phyloP scores from a whole-genome alignment of 2,329 filamentous ascomycete genomes.

The Periconia digitata region DNA sequence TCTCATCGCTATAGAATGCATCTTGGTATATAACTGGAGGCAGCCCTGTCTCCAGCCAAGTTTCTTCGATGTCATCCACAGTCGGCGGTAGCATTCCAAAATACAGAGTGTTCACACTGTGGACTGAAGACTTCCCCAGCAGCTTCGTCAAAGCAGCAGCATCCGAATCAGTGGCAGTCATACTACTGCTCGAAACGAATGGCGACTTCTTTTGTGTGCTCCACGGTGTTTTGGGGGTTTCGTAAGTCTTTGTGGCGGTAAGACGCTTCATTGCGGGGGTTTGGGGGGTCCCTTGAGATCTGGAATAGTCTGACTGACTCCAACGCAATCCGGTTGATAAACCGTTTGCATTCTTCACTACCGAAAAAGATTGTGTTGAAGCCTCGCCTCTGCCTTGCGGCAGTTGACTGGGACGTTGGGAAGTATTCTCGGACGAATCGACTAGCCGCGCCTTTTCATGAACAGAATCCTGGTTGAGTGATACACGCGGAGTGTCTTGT shows the following conservation, averaged over 20 bases:
- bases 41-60: constrained; percentile 59
- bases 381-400: constrained; percentile 44
- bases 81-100: constrained; percentile 47
- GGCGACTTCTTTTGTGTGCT: constrained; percentile 33
- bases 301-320: constrained; percentile 65
- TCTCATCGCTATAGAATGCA: constrained; percentile 80
- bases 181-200: constrained; percentile 14
- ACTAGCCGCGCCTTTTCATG: no score
- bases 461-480: constrained; percentile 12
- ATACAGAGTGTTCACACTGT: constrained; percentile 28
- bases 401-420: constrained; percentile 22
- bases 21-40: constrained; percentile 79
- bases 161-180: constrained; percentile 17
- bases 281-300: constrained; percentile 38
- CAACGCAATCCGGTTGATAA: constrained; percentile 63
- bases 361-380: constrained; percentile 64
- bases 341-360: constrained; percentile 76
- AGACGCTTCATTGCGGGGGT: constrained; percentile 28
- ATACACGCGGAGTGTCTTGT: constrained; percentile 5
- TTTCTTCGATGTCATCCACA: constrained; percentile 52
- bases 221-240: constrained; percentile 35
- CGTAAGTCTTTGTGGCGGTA: constrained; percentile 13
- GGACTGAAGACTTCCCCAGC: constrained; percentile 20
- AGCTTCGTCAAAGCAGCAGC: constrained; percentile 18
- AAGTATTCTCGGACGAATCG: constrained; percentile 9